These are phyloP conservation scores for Camellia lanceoleosa DNA, from an alignment of 148 eudicot species.

Conservation along the genomic window DNA sequence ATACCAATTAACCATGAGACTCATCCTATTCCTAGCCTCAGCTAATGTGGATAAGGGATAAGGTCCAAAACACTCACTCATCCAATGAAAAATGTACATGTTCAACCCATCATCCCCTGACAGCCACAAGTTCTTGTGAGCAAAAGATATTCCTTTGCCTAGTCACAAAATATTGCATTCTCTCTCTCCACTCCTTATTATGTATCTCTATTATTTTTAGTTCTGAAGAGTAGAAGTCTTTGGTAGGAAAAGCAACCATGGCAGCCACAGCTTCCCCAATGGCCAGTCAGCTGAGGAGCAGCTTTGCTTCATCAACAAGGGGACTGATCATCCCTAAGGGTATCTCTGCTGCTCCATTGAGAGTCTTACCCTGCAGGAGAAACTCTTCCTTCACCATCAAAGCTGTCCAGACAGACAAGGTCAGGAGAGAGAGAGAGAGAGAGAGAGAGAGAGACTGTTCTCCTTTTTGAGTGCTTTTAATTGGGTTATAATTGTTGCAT, in stretches of 20 bases:
- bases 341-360: conserved; percentile 45
- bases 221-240: background rate
- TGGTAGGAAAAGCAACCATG: conserved; percentile 10
- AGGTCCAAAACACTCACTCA: conserved; percentile 8
- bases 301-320: conserved; percentile 40
- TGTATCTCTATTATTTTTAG: background rate
- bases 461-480: too few relatives aligned
- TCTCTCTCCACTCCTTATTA: background rate
- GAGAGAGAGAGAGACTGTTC: too few relatives aligned
- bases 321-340: conserved; percentile 43
- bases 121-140: conserved; percentile 24
- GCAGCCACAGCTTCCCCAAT: conserved; percentile 44
- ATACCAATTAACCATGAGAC: too few relatives aligned
- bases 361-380: conserved; percentile 33
- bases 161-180: conserved; percentile 4
- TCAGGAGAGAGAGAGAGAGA: conserved; percentile 1
- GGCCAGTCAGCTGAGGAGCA: conserved; percentile 53
- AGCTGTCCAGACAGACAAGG: conserved; percentile 54
- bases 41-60: conserved; percentile 33
- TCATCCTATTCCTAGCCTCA: background rate
- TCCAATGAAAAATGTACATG: conserved; percentile 28
- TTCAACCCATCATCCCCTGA: conserved; percentile 8
- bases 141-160: conserved; percentile 20
- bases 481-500: too few relatives aligned
- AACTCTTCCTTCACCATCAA: conserved; percentile 39